Conservation (phyloP, 495 filamentous ascomycete genomes). For the Neurospora intermedia region DNA sequence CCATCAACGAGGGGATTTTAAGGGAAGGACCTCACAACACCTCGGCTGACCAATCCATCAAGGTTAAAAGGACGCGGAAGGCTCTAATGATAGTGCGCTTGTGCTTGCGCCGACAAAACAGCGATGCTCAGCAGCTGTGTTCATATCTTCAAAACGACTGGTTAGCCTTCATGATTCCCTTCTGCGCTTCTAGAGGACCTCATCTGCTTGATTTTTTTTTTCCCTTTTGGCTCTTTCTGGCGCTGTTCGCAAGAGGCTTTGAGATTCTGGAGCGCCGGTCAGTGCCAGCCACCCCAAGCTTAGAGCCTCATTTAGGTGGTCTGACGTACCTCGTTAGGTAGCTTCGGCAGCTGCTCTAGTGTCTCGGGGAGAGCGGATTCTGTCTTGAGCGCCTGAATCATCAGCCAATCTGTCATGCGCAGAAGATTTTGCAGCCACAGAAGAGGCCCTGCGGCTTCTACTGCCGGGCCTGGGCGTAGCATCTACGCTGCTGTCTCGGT, state of each 20-base stretch:
- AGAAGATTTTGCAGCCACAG: slow-evolving; percentile 42
- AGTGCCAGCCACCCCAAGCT: not conserved
- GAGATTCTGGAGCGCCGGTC: slow-evolving; percentile 1
- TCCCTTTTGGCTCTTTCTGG: slow-evolving; percentile 55
- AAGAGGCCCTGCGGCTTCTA: slow-evolving; percentile 25
- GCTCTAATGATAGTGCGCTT: not conserved
- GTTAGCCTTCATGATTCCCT: slow-evolving; percentile 37
- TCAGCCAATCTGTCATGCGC: slow-evolving; percentile 48
- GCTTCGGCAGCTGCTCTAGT: slow-evolving; percentile 18
- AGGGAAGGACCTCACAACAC: slow-evolving; percentile 2
- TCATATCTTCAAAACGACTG: slow-evolving; percentile 18
- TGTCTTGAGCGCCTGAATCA: slow-evolving; percentile 48
- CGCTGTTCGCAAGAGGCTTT: slow-evolving; percentile 45
- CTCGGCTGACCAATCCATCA: not conserved
- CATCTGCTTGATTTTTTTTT: slow-evolving; percentile 49
- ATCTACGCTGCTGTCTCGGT: not conserved
- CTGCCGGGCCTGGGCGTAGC: slow-evolving; percentile 20
- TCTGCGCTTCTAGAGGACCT: slow-evolving; percentile 41
- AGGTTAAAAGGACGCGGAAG: not conserved
- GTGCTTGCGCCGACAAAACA: not conserved
- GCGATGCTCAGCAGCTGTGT: not conserved
- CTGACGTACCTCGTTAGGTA: slow-evolving; percentile 27
- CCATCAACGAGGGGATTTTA: not conserved
- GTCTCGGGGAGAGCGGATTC: slow-evolving; percentile 27
- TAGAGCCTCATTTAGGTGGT: slow-evolving; percentile 9